A percentile compares a stretch with the other conserved stretches of the same genome.
phyloP scores from a whole-genome alignment of 495 filamentous ascomycete species.

The Bacidia rubella region DNA sequence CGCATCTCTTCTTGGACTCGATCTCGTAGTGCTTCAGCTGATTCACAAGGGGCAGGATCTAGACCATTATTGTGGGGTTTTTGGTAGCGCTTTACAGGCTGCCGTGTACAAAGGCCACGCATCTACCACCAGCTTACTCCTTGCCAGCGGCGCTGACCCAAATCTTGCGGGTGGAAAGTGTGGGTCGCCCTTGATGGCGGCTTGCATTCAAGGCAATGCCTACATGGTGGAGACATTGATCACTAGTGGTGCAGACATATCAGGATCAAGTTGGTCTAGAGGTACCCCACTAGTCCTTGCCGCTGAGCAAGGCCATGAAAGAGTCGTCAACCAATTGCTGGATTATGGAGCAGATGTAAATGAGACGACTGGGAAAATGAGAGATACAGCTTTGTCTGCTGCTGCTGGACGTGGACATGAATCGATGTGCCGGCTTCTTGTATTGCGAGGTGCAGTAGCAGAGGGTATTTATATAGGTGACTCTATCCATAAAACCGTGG shows the following conservation, averaged over 20 bases:
- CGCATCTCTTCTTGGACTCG: slow-evolving; percentile 4
- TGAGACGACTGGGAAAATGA: not conserved
- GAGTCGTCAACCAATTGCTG: not conserved
- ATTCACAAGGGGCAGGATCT: not conserved
- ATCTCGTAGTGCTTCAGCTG: not conserved
- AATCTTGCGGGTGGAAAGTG: not conserved
- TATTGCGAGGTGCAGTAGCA: not conserved
- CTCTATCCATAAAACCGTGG: no score
- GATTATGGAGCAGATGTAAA: not conserved
- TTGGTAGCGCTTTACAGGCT: not conserved
- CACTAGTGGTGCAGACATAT: not conserved
- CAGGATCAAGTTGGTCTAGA: not conserved
- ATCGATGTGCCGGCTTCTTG: not conserved
- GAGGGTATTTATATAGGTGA: not conserved
- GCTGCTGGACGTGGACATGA: not conserved
- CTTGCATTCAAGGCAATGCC: not conserved
- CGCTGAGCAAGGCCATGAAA: not conserved
- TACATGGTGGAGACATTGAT: not conserved
- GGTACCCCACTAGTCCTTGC: not conserved
- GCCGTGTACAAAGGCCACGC: not conserved
- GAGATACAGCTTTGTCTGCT: not conserved
- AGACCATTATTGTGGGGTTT: not conserved
- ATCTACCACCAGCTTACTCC: not conserved
- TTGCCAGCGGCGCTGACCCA: not conserved
- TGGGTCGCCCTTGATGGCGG: not conserved